These are phyloP conservation scores for Hirsutella rhossiliensis DNA, from an alignment of 2,329 filamentous ascomycete genomes.

Conservation along the genomic window DNA sequence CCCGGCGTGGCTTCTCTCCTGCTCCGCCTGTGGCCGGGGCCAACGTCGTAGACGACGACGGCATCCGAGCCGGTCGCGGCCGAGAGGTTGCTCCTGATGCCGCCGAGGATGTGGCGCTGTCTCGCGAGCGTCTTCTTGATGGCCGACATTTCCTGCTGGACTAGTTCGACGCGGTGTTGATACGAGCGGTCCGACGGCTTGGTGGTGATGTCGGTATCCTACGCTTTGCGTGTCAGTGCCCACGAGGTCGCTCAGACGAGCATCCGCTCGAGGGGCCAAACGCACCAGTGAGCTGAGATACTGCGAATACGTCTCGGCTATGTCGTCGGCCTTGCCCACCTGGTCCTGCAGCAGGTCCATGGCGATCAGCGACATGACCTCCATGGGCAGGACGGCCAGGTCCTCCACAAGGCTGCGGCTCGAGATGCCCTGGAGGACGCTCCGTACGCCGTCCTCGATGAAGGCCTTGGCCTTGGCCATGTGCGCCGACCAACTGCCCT, in stretches of 20 bases:
- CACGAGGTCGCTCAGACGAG: too few species aligned
- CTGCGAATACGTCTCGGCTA: conserved; percentile 28
- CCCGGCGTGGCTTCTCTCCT: background rate
- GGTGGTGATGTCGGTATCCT: conserved; percentile 27
- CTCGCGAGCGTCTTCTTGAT: conserved; percentile 21
- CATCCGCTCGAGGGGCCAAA: background rate
- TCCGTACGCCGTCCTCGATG: conserved; percentile 21
- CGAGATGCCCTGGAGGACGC: conserved; percentile 21
- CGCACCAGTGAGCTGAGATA: conserved; percentile 28
- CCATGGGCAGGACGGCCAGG: conserved; percentile 27
- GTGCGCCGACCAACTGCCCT: conserved; percentile 14
- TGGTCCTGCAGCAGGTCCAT: conserved; percentile 25
- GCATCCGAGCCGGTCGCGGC: conserved; percentile 7
- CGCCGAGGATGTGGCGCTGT: conserved; percentile 18
- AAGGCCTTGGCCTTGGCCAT: conserved; percentile 17
- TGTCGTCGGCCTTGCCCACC: conserved; percentile 22
- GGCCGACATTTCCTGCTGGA: conserved; percentile 27
- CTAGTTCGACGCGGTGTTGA: conserved; percentile 26
- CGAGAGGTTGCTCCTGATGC: conserved; percentile 12
- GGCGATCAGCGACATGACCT: conserved; percentile 27
- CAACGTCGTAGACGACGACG: conserved; percentile 6
- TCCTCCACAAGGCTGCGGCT: conserved; percentile 19
- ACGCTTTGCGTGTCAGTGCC: conserved; percentile 6
- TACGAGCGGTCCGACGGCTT: conserved; percentile 27
- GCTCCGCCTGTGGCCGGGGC: background rate